These are phyloP conservation scores for Chlorella sorokiniana DNA, from an alignment of 139 green algal genomes.

Conservation along the genomic window DNA sequence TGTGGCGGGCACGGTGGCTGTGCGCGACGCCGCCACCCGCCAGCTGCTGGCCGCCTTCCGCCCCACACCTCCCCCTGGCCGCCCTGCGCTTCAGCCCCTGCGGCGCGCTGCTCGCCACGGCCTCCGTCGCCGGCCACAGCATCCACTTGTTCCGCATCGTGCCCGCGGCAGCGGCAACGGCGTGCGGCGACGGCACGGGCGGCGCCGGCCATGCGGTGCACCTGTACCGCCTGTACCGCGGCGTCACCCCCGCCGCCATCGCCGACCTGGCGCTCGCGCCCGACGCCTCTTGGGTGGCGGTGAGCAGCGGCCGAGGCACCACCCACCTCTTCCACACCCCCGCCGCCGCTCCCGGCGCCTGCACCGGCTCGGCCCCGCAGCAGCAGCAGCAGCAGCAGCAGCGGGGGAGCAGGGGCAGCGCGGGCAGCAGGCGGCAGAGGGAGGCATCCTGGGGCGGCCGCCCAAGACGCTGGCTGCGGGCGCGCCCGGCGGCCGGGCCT, in stretches of 20 bases:
- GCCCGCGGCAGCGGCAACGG: not conserved
- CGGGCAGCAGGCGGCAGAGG: not conserved
- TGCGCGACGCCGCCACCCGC: conserved; percentile 57
- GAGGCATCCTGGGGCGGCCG: conserved; percentile 19
- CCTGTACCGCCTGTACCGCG: conserved; percentile 63
- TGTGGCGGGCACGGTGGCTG: conserved; percentile 56
- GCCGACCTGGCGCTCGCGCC: conserved; percentile 58
- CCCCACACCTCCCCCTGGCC: conserved; percentile 52
- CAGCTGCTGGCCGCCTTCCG: conserved; percentile 61
- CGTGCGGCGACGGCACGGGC: not conserved
- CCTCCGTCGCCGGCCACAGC: conserved; percentile 60
- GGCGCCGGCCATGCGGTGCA: not conserved
- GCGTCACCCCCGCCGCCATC: conserved; percentile 70
- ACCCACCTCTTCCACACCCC: conserved; percentile 58
- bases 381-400: not conserved
- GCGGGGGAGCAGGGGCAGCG: not conserved
- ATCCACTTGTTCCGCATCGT: conserved; percentile 55
- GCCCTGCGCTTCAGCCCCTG: conserved; percentile 58
- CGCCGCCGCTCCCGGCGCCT: conserved; percentile 26
- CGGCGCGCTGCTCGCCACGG: conserved; percentile 65
- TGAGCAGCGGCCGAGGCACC: conserved; percentile 55
- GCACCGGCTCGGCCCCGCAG: not conserved
- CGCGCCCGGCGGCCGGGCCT: conserved; percentile 23
- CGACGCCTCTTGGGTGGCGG: conserved; percentile 53
- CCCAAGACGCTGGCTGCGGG: conserved; percentile 5